Evolutionary conservation across 495 filamentous ascomycete species (phyloP), one percentile per base, ranked within the genome.

Genomic region (Xanthoparmelia taractica): DNA sequence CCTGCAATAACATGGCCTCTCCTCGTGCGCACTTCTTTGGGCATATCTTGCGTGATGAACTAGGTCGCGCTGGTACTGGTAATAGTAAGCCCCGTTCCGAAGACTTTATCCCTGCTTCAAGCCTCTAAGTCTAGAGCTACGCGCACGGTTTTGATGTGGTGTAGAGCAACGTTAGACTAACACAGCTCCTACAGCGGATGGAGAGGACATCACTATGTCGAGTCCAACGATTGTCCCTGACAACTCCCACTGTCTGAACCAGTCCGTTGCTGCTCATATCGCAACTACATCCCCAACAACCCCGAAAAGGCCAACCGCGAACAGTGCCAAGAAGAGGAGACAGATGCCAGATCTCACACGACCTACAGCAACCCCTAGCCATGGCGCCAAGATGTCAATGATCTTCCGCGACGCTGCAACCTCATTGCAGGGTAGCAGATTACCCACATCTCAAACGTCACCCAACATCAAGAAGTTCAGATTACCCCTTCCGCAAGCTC

Each of bases 361-460:
- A 27, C 40, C 63, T 25, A 45, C 36, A n/a, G 43, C 63, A n/a
- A 63, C 57, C 52, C 60, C 61, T 10, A 54, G 68, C 56, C 63
- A 64, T 55, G 38, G 41, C 17, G 61, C 58, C 27, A 68, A 57
- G 55, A 68, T 68, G 52, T 67, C 66, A n/a, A 60, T 31, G 36
- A 60, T 68, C n/a, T 70, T 67, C 34, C 66, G 60, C 25, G 61
- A 66, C 48, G 63, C 66, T 40, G 60, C 66, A 40, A 57, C 41
- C 13, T 57, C 43, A 45, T 58, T 66, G 36, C 59, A 65, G 18
- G n/a, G 29, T 23, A 54, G 52, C 31, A 29, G 29, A 29, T 37
- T 48, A 27, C n/a, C 59, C 15, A 54, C 59, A 27, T 48, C 13
- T n/a, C 29, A n/a, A 52, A 25, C 52, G 6, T 58, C 45, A 31